Conservation (phyloP, 139 green algal species). For the Astrephomene gubernaculifera region DNA sequence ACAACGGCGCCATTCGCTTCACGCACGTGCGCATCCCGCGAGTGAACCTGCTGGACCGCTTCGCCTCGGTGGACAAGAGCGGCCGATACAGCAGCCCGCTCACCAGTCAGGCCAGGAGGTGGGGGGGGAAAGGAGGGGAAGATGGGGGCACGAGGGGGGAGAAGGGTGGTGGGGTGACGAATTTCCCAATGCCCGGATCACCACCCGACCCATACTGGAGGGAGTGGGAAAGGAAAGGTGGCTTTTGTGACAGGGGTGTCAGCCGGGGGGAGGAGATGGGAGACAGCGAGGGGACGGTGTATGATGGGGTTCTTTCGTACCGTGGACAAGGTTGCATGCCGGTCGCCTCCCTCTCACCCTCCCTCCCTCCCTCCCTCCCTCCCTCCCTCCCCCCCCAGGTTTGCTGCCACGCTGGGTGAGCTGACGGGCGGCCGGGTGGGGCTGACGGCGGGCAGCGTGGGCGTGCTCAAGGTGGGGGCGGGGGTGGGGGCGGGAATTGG, state of each 20-base stretch:
- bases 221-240: too few species aligned
- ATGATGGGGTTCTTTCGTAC: too few species aligned
- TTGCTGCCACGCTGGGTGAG: constrained; percentile 88
- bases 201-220: too few species aligned
- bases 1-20: constrained; percentile 93
- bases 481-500: not conserved
- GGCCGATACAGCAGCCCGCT: constrained; percentile 80
- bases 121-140: not conserved
- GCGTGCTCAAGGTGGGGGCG: constrained; percentile 66
- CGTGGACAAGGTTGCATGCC: too few species aligned
- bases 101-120: constrained; percentile 62
- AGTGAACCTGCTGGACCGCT: constrained; percentile 83
- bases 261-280: not conserved
- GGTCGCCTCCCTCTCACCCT: too few species aligned
- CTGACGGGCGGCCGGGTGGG: constrained; percentile 88
- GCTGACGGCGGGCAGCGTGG: constrained; percentile 72
- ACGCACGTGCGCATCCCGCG: constrained; percentile 80
- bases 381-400: constrained; percentile 43
- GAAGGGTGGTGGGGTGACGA: too few species aligned
- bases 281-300: too few species aligned
- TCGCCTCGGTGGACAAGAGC: constrained; percentile 82
- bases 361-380: too few species aligned
- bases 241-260: too few species aligned
- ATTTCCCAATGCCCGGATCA: too few species aligned
- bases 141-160: too few species aligned